Evolutionary conservation across 805 yeast genomes (phyloP), one percentile per base, ranked within the genome.

Genomic region (Wickerhamomyces canadensis): DNA sequence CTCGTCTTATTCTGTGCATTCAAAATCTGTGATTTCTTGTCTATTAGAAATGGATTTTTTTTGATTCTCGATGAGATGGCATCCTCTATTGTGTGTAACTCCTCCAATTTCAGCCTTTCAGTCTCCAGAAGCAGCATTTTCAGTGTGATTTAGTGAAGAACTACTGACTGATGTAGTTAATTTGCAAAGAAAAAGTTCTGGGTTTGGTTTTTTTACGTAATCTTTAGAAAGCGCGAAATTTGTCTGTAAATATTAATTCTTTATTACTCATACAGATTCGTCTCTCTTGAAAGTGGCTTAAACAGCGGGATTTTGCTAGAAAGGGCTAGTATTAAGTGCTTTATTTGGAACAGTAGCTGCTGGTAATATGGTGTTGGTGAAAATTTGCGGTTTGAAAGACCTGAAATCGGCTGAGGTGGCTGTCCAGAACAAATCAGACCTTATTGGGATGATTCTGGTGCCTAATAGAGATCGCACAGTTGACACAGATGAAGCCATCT

Each of bases 371-470:
- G 56, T 61, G 4, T 31, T 85, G n/a, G 83, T 84, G 5, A 91
- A 91, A 54, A 78, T 91, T 4, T 91, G 98, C 57, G 98, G 98
- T 0, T 56, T 91, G 17, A 74, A 74, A 46, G 68, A 81, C 3
- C 55, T 60, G 0, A 82, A 78, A 32, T 85, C 85, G 0, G 97
- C 96, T 0, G 43, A 60, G n/a, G 52, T 50, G 5, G 96, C 96
- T 0, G 61, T 88, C 0, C 74, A 72, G 0, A 44, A 66, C 6
- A 94, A 94, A 0, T 89, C 97, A 0, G 75, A 83, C 45, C 57
- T 86, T 28, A 51, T 91, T 3, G 98, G 98, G 1, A 76, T 85
- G 47, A 93, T 93, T 21, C 58, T 93, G 55, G 98, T 88, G 3
- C 98, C 97, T 0, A 73, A 73, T 17, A 65, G 95, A 39, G 72